These are phyloP conservation scores for Russula foetens DNA, from an alignment of 768 basidiomycete genomes.

Conservation along the genomic window DNA sequence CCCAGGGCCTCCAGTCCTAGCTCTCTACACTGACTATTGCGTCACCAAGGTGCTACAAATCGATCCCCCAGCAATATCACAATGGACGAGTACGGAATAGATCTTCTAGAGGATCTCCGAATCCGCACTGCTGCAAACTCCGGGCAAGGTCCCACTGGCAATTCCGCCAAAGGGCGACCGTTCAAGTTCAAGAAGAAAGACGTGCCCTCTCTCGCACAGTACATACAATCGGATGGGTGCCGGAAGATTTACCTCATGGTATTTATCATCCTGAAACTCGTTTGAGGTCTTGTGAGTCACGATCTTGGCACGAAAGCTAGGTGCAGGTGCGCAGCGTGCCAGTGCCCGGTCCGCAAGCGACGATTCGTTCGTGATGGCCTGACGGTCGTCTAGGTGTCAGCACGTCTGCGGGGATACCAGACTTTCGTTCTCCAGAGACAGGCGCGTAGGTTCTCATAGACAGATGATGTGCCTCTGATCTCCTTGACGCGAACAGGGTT, in stretches of 20 bases:
- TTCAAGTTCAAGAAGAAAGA: slow-evolving; percentile 15
- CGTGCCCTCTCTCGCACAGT: slow-evolving; percentile 23
- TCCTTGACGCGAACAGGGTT: slow-evolving; percentile 32
- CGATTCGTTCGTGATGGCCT: neutral
- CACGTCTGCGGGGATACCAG: slow-evolving; percentile 79
- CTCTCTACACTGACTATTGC: too few relatives aligned
- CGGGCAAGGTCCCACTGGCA: neutral
- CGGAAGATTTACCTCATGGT: slow-evolving; percentile 28
- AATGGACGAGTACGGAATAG: slow-evolving; percentile 10
- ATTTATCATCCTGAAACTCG: neutral
- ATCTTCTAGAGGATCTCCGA: neutral
- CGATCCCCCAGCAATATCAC: neutral
- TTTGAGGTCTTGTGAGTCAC: neutral
- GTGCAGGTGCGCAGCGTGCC: slow-evolving; percentile 15
- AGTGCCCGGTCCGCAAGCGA: neutral
- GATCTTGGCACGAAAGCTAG: slow-evolving; percentile 3
- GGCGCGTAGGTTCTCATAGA: slow-evolving; percentile 37
- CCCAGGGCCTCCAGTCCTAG: too few relatives aligned
- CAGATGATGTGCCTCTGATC: neutral
- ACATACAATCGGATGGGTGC: slow-evolving; percentile 26
- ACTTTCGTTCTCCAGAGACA: slow-evolving; percentile 82
- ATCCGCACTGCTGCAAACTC: neutral
- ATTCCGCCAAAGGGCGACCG: neutral
- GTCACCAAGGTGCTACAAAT: neutral
- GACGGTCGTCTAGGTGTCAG: slow-evolving; percentile 46